phyloP scores from a whole-genome alignment of 257 asterid genomes.

The Jacaranda mimosifolia region DNA sequence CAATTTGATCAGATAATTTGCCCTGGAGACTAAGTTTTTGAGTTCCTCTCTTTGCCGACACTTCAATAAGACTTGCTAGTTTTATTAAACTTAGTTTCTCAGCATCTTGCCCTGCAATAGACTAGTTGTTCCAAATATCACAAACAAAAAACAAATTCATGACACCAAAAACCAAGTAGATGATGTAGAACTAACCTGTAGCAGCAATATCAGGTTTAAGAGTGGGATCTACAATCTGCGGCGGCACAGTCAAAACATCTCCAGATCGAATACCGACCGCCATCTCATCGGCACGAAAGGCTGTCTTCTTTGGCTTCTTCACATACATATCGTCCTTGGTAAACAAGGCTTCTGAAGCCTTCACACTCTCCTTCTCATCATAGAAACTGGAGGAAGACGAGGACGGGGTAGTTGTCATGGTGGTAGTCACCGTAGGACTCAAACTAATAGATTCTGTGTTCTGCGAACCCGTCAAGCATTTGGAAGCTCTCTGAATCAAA shows the following conservation, averaged over 20 bases:
- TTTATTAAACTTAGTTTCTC: slow-evolving; percentile 75
- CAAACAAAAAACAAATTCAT: not conserved
- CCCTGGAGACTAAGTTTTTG: slow-evolving; percentile 64
- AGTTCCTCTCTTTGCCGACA: slow-evolving; percentile 71
- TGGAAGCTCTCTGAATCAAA: slow-evolving; percentile 83
- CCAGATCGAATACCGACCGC: slow-evolving; percentile 41
- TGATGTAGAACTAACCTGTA: slow-evolving; percentile 49
- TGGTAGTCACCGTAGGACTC: slow-evolving; percentile 33
- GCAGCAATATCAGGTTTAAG: slow-evolving; percentile 48
- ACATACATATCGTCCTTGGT: slow-evolving; percentile 44
- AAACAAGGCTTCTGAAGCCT: slow-evolving; percentile 38
- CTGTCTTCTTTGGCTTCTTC: slow-evolving; percentile 52
- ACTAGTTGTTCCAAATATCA: slow-evolving; percentile 12
- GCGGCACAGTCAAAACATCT: slow-evolving; percentile 37
- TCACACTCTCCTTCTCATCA: slow-evolving; percentile 46
- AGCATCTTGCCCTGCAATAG: slow-evolving; percentile 65
- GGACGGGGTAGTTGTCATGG: slow-evolving; percentile 18
- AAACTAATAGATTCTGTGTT: slow-evolving; percentile 43
- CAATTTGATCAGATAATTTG: slow-evolving; percentile 74
- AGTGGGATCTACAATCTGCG: slow-evolving; percentile 62
- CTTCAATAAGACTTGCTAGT: slow-evolving; percentile 80
- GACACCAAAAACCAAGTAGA: not conserved
- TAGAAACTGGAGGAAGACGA: slow-evolving; percentile 38
- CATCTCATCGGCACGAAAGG: slow-evolving; percentile 54
- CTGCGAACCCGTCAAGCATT: slow-evolving; percentile 47